Base-by-base conservation (phyloP, 164 flowering plant species). In the Cinnamomum chago region DNA sequence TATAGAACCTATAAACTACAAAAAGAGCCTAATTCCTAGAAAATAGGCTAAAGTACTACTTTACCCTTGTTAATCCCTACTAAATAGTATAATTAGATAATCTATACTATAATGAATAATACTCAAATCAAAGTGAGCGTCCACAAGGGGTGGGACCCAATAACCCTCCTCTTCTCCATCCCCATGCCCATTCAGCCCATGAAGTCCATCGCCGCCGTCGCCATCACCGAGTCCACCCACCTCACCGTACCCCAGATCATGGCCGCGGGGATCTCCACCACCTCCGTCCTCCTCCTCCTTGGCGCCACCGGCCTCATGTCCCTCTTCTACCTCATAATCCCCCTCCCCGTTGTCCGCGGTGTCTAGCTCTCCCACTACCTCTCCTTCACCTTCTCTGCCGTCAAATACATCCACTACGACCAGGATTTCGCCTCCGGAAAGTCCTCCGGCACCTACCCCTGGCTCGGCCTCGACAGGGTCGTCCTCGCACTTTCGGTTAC, bases 111-210 rank as follows among this genome's bases (percentile, higher is more conserved):
- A 28, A 28, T 28, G 2, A 28, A 28, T 28, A 28, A 3, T 28
- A 28, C 3, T 28, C 30, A 28, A 28, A 28, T 28, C 30, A 28
- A 28, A 28, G 0, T 28, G 4, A 28, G 4, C 4, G 3, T 28
- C 30, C 30, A 28, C 30, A 28, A 28, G 4, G 30, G 30, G 30
- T 28, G 30, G 4, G 30, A 28, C 30, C 30, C 3, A 0, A 24
- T 1, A 24, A 1, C 0, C 65, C 74, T 87, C 65, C 87, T 93
- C 76, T 93, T 90, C 83, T 87, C 87, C 74, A 73, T 88, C 76
- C 98, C 98, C 67, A 93, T 93, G 98, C 98, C 98, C 40, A 96
- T 93, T 73, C 96, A 93, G 70, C 98, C 98, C 76, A 93, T 93
- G 98, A 93, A 93, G 75, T 89, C 97, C 75, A 84, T 91, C 76